Base-by-base conservation (phyloP, 192 early-diverging fungal species). In the Backusella tarrabulga region DNA sequence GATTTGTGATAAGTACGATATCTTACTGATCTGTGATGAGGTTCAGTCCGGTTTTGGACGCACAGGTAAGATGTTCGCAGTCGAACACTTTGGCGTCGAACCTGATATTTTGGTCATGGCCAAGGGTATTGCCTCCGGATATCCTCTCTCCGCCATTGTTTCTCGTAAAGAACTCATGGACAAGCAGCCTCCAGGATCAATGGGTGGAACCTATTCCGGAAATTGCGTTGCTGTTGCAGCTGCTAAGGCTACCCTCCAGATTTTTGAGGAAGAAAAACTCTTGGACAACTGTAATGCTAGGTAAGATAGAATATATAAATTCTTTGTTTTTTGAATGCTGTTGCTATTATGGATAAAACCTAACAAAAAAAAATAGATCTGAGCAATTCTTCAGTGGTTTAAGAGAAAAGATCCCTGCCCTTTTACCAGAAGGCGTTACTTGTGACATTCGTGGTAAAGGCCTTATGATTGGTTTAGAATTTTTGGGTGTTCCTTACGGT, bases 51-150 rank as follows among this genome's bases (percentile, higher is more conserved):
- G 85, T 14, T 81, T 84, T 67, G 85, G 83, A n/a, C 75, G 85
- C 29, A 85, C 85, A 0, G 85, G 85, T 23, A 85, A 85, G 66
- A 83, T 83, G 82, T 84, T 83, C 79, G 83, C 83, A 23, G 78
- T 79, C 11, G 85, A 85, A 69, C 85, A 85, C 50, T 76, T 68
- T 21, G 67, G 41, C 29, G 71, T 85, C 19, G 46, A 32, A 5
- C 85, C 85, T 36, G 85, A 85, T 77, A 85, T 85, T 41, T 36
- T 84, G 76, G 80, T 85, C 6, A 83, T 85, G 82, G 84, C 84
- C 21, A 85, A 85, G 46, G 84, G 82, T 26, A 85, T 85, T 69
- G 84, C 84, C 26, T 77, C 75, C 38, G 84, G 84, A 54, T 85
- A 84, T 38, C 84, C 84, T 7, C 52, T 85, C 9, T 81, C 79